phyloP scores from a whole-genome alignment of 2,329 filamentous ascomycete species.

The Plenodomus lindquistii region DNA sequence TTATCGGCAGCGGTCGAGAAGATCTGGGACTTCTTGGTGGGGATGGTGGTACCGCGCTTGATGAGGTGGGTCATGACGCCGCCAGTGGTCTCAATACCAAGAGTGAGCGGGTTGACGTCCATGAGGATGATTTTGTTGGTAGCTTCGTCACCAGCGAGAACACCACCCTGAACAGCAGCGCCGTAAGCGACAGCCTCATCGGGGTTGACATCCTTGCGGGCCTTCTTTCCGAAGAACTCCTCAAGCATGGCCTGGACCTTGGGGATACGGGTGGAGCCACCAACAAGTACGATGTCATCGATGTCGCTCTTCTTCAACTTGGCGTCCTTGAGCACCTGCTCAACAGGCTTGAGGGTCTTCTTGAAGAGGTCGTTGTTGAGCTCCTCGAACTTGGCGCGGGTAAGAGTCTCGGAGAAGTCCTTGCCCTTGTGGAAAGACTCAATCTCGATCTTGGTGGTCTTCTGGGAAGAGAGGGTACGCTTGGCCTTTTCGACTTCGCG shows the following conservation, averaged over 20 bases:
- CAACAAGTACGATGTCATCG: conserved; percentile 95
- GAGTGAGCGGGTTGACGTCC: conserved; percentile 95
- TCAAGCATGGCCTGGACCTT: conserved; percentile 95
- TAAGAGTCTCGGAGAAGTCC: conserved; percentile 97
- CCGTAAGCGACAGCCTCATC: conserved; percentile 98
- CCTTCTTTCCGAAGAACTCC: conserved; percentile 98
- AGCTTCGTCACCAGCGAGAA: conserved; percentile 85
- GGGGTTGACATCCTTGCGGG: conserved; percentile 98
- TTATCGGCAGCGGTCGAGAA: conserved; percentile 97
- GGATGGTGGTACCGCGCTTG: conserved; percentile 90
- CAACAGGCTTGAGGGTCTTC: conserved; percentile 97
- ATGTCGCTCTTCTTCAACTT: conserved; percentile 96
- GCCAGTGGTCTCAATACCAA: conserved; percentile 96
- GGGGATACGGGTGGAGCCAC: conserved; percentile 98
- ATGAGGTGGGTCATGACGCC: conserved; percentile 98
- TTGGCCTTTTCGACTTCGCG: conserved; percentile 99
- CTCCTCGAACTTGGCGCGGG: conserved; percentile 98
- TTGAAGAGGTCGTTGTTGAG: conserved; percentile 99
- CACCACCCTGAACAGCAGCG: conserved; percentile 95
- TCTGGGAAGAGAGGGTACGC: conserved; percentile 90
- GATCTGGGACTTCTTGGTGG: conserved; percentile 96
- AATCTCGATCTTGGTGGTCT: conserved; percentile 92
- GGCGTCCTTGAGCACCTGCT: conserved; percentile 97
- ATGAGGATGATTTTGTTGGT: conserved; percentile 85
- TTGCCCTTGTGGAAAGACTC: conserved; percentile 96